A percentile compares a stretch with the other conserved stretches of the same genome.
phyloP scores from a whole-genome alignment of 2,329 filamentous ascomycete species.

The Orbilia ellipsospora region DNA sequence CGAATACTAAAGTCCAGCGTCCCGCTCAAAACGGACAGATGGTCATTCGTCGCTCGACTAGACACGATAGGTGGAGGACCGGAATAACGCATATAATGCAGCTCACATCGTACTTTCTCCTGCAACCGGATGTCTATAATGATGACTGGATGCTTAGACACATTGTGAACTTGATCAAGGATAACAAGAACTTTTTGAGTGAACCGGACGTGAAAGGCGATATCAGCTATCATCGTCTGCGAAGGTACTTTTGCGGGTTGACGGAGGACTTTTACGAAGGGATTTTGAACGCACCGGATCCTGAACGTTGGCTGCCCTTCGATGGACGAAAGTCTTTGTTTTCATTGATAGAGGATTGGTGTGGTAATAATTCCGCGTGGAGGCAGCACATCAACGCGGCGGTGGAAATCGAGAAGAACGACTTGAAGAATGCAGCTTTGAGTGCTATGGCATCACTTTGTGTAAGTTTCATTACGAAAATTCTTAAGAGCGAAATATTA shows the following conservation, averaged over 20 bases:
- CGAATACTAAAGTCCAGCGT: slow-evolving; percentile 85
- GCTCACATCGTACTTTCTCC: slow-evolving; percentile 88
- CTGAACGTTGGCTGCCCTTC: slow-evolving; percentile 95
- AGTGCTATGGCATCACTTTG: slow-evolving; percentile 96
- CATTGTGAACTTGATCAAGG: slow-evolving; percentile 87
- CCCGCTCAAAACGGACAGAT: slow-evolving; percentile 65
- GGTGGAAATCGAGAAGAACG: slow-evolving; percentile 96
- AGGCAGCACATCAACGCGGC: slow-evolving; percentile 81
- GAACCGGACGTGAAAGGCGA: slow-evolving; percentile 94
- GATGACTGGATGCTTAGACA: slow-evolving; percentile 93
- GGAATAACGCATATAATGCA: slow-evolving; percentile 98
- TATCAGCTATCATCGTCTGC: slow-evolving; percentile 90
- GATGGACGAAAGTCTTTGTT: slow-evolving; percentile 96
- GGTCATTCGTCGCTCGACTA: slow-evolving; percentile 78
- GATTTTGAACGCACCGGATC: slow-evolving; percentile 81
- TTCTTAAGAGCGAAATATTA: slow-evolving; percentile 15
- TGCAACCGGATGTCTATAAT: slow-evolving; percentile 78
- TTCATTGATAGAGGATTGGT: slow-evolving; percentile 96
- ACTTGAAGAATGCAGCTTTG: slow-evolving; percentile 86
- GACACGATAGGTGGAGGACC: slow-evolving; percentile 86
- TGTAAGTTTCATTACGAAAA: slow-evolving; percentile 66
- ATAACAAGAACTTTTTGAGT: slow-evolving; percentile 92
- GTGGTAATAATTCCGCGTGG: slow-evolving; percentile 91
- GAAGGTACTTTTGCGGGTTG: slow-evolving; percentile 92
- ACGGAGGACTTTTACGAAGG: slow-evolving; percentile 93